Conservation (phyloP, 352 stramenopile genomes). For the Elongisporangium anandrum region DNA sequence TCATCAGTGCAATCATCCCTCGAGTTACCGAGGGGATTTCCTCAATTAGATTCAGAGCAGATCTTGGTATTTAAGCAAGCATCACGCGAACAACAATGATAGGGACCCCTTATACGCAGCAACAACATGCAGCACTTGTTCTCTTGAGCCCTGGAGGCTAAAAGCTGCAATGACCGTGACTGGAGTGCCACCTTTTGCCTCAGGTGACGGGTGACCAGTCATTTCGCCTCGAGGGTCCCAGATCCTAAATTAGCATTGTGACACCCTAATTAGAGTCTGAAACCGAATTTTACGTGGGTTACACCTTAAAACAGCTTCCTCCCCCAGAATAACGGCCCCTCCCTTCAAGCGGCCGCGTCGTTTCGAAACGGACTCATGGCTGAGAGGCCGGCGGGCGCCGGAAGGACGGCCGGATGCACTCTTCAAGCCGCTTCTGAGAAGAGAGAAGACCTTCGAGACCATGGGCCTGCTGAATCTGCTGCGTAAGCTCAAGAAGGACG, state of each 20-base stretch:
- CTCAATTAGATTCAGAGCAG: constrained; percentile 78
- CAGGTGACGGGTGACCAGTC: background rate
- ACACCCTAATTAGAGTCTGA: background rate
- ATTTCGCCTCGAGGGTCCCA: background rate
- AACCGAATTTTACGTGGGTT: background rate
- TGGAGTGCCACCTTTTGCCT: background rate
- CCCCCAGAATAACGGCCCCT: background rate
- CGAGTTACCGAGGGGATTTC: constrained; percentile 80
- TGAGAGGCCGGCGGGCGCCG: background rate
- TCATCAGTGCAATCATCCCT: constrained; percentile 76
- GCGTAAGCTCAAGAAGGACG: constrained; percentile 94
- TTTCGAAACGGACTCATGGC: constrained; percentile 23
- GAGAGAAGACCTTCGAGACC: constrained; percentile 4
- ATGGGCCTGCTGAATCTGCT: constrained; percentile 94
- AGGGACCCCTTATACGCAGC: too few species aligned
- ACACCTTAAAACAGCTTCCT: background rate
- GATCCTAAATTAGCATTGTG: constrained; percentile 4
- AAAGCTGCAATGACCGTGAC: background rate
- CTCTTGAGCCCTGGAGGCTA: too few species aligned
- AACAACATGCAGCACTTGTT: background rate
- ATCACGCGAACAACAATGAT: constrained; percentile 39
- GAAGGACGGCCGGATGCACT: background rate
- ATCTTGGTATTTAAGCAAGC: constrained; percentile 82
- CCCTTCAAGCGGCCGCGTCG: constrained; percentile 8
- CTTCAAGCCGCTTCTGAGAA: constrained; percentile 1